Base-by-base conservation (phyloP, 2,329 filamentous ascomycete species). In the Corynespora cassiicola region DNA sequence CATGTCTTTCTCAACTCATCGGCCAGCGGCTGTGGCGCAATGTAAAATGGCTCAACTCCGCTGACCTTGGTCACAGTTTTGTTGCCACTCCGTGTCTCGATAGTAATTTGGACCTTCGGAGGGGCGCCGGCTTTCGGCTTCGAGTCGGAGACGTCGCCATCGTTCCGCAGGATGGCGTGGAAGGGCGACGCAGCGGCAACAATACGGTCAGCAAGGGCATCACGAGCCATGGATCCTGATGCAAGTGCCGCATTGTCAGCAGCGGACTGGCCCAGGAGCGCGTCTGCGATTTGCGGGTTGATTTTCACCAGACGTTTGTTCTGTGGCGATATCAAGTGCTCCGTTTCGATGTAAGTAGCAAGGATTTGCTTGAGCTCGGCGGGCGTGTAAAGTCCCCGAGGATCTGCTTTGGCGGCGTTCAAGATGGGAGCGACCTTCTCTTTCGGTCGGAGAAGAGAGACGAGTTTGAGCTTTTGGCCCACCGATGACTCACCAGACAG, bases 1-100 rank as follows among this genome's bases (percentile, higher is more conserved):
- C 84, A 87, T 20, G 79, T 78, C 68, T 84, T 86, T 54, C 84
- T 75, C 52, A 87, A 55, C 58, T 87, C 84, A 42, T 86, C 84
- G 2, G 82, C 82, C 36, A 87, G 68, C 2, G 79, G 66, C 29
- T 76, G 75, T 1, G 84, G 80, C 12, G 78, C 74, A 27, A 87
- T 78, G 17, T 78, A 76, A 50, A 84, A 87, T 0, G 75, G 66
- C 52, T 87, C 84, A 19, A 87, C 58, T 3, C 81, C 81, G 11
- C 74, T 77, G 1, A 86, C 71, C 51, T 80, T 83, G 3, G 84
- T 86, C 2, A 83, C 80, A 2, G 78, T 81, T 65, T 87, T 87
- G 39, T 82, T 82, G 6, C 83, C 82, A 14, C 77, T 80, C n/a
- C 84, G 76, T 12, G 80, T 84, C 57, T 87, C 84, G 7, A 87